Conservation (phyloP, 768 basidiomycete species). For the Pleurotus cornucopiae region DNA sequence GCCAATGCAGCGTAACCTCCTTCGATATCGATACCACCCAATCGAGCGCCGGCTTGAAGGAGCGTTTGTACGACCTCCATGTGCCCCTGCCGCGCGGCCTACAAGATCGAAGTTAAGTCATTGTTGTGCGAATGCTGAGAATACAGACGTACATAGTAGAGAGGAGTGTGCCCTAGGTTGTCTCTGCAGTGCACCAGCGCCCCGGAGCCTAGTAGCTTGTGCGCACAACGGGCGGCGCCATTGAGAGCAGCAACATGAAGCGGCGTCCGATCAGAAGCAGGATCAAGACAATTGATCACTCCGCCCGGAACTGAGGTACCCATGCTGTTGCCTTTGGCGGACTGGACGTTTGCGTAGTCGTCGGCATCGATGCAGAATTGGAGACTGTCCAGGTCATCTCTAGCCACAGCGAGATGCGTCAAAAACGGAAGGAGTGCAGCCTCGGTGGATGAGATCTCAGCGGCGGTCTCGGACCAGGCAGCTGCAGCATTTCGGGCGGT, state of each 20-base stretch:
- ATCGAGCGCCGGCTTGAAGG: constrained; percentile 68
- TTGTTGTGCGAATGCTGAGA: too few species aligned
- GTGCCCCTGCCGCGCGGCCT: constrained; percentile 78
- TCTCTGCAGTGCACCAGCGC: constrained; percentile 84
- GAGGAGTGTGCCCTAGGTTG: constrained; percentile 72
- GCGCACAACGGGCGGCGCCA: constrained; percentile 43
- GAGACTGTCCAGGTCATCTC: constrained; percentile 61
- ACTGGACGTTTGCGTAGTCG: constrained; percentile 21
- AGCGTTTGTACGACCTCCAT: constrained; percentile 57
- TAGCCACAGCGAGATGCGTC: constrained; percentile 73
- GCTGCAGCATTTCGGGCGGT: constrained; percentile 46
- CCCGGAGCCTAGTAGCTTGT: constrained; percentile 61
- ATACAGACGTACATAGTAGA: constrained; percentile 64
- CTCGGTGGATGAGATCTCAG: constrained; percentile 69
- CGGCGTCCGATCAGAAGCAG: constrained; percentile 68
- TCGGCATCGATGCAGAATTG: constrained; percentile 50
- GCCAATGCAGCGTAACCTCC: constrained; percentile 54
- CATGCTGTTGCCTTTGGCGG: constrained; percentile 14
- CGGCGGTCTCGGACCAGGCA: constrained; percentile 76
- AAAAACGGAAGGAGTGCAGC: constrained; percentile 71
- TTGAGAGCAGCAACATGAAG: constrained; percentile 77
- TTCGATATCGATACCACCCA: constrained; percentile 69
- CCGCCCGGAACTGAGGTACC: constrained; percentile 44
- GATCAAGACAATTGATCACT: constrained; percentile 68
- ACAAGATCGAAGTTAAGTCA: background rate